phyloP scores from a whole-genome alignment of 768 basidiomycete genomes.

The Lactarius hengduanensis region DNA sequence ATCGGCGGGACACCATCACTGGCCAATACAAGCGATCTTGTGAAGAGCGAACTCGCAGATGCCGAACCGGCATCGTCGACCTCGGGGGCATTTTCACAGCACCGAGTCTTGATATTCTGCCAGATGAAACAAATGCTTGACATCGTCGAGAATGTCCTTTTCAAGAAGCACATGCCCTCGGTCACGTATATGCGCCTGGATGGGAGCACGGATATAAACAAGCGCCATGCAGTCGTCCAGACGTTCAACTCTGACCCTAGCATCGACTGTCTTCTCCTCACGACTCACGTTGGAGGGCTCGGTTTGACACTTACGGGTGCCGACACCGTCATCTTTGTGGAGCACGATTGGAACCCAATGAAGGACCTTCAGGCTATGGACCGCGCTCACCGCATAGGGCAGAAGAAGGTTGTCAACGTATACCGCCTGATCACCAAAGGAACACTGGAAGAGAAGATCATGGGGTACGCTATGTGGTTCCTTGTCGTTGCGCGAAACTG shows the following conservation, averaged over 20 bases:
- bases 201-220: conserved; percentile 86
- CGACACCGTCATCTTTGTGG: conserved; percentile 98
- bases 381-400: conserved; percentile 94
- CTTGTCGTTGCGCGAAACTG: conserved; percentile 20
- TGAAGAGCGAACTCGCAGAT: conserved; percentile 69
- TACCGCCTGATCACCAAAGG: conserved; percentile 97
- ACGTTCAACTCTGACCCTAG: conserved; percentile 98
- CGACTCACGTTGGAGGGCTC: conserved; percentile 95
- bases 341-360: conserved; percentile 99
- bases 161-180: conserved; percentile 89
- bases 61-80: conserved; percentile 46
- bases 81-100: conserved; percentile 73
- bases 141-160: conserved; percentile 91
- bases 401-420: conserved; percentile 99
- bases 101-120: conserved; percentile 98
- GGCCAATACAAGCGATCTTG: conserved; percentile 46
- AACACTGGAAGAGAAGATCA: conserved; percentile 98
- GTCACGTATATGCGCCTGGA: conserved; percentile 99
- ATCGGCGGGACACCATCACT: conserved; percentile 59
- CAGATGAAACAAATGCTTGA: conserved; percentile 99
- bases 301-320: conserved; percentile 96
- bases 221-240: conserved; percentile 95
- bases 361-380: conserved; percentile 99
- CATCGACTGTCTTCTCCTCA: conserved; percentile 93
- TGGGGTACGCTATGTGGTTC: conserved; percentile 68